A percentile compares a stretch with the other conserved stretches of the same genome.
These are phyloP conservation scores for Pelagophyceae sp. DNA, from an alignment of 352 stramenopile species.

Conservation along the genomic window DNA sequence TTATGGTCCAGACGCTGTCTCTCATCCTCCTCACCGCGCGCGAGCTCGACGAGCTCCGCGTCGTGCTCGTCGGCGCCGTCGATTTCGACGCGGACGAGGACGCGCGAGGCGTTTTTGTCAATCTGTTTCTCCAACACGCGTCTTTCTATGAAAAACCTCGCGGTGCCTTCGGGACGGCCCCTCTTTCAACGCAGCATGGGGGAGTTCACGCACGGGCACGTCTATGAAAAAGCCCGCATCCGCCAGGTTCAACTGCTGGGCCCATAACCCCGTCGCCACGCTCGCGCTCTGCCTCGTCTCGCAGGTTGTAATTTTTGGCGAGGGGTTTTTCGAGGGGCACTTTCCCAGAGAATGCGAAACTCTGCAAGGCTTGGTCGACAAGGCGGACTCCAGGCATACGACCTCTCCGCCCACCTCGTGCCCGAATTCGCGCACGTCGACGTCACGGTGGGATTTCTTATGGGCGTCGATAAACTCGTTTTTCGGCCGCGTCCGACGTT, in stretches of 20 bases:
- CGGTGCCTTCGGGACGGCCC: too few species aligned
- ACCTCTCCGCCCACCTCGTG: slow-evolving; percentile 87
- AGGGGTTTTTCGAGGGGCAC: too few species aligned
- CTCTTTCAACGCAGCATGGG: too few species aligned
- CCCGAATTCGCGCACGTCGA: slow-evolving; percentile 92
- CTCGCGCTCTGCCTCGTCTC: slow-evolving; percentile 15
- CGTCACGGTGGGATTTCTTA: slow-evolving; percentile 92
- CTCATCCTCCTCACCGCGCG: slow-evolving; percentile 96
- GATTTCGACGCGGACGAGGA: slow-evolving; percentile 33
- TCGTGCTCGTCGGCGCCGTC: slow-evolving; percentile 48
- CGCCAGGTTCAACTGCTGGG: slow-evolving; percentile 91
- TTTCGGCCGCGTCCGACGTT: too few species aligned
- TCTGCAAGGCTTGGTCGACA: too few species aligned
- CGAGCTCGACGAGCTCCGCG: slow-evolving; percentile 76
- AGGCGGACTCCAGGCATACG: slow-evolving; percentile 98
- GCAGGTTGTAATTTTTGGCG: too few species aligned
- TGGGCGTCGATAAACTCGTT: slow-evolving; percentile 99
- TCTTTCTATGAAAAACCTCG: too few species aligned
- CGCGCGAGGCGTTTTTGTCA: slow-evolving; percentile 55
- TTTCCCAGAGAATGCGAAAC: too few species aligned
- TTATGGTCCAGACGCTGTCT: slow-evolving; percentile 99
- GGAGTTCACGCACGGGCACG: too few species aligned
- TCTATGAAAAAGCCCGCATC: too few species aligned
- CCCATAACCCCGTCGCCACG: slow-evolving; percentile 84
- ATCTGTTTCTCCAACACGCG: too few species aligned